Conservation (phyloP, 768 basidiomycete genomes). For the Psilocybe subaeruginosa region DNA sequence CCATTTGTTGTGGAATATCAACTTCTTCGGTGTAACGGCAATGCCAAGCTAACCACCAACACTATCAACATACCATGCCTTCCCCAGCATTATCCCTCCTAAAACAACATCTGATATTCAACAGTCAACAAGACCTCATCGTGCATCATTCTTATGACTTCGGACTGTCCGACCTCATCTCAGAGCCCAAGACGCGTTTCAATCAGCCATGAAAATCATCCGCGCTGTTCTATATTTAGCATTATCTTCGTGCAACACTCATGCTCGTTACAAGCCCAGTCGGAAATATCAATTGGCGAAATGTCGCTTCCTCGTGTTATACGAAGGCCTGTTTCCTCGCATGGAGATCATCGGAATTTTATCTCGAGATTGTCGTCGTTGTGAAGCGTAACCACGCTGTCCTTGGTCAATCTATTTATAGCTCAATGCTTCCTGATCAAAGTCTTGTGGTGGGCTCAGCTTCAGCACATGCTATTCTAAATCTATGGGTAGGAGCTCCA, state of each 20-base stretch:
- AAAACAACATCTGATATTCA: no score
- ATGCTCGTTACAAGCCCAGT: no score
- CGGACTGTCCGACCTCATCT: no score
- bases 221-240: no score
- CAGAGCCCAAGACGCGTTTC: no score
- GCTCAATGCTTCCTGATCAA: constrained; percentile 4
- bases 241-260: no score
- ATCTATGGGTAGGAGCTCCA: background rate
- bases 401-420: constrained; percentile 5
- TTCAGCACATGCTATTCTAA: constrained; percentile 1
- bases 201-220: no score
- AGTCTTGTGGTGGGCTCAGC: constrained; percentile 1
- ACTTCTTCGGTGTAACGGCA: background rate
- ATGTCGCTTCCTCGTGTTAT: background rate
- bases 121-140: no score
- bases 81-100: no score
- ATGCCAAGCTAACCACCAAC: background rate
- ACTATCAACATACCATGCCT: no score
- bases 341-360: background rate
- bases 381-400: background rate
- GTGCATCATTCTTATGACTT: no score
- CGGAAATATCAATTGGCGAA: background rate
- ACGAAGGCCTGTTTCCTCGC: background rate
- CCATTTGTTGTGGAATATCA: background rate
- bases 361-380: background rate